A percentile compares a stretch with the other conserved stretches of the same genome.
Evolutionary conservation across 2,329 filamentous ascomycete species (phyloP).

Genomic region (Mollisia scopiformis): DNA sequence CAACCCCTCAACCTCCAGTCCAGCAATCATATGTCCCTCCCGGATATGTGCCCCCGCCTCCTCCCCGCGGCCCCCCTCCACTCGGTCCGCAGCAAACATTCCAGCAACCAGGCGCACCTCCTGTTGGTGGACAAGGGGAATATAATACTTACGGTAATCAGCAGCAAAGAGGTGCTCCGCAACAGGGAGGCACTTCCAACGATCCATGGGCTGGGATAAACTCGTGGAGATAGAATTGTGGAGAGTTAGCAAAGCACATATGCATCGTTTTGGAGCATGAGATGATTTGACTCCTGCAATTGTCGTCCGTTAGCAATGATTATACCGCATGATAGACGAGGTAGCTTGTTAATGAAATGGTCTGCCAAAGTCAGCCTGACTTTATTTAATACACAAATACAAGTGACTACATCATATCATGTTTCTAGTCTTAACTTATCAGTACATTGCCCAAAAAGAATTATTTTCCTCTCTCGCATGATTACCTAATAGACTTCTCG

Average conservation of each 20-base stretch:
- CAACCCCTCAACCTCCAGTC: conserved; percentile 36
- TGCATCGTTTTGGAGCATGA: conserved; percentile 17
- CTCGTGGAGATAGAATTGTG: conserved; percentile 29
- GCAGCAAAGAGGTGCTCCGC: conserved; percentile 34
- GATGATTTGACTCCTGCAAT: conserved; percentile 5
- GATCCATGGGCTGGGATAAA: conserved; percentile 72
- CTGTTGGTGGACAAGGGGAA: conserved; percentile 53
- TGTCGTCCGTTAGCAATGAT: background rate
- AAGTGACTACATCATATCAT: background rate
- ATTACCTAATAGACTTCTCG: background rate
- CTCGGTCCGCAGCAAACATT: conserved; percentile 54
- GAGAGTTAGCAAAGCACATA: conserved; percentile 4
- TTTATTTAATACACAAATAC: background rate
- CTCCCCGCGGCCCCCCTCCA: conserved; percentile 65
- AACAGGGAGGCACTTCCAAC: conserved; percentile 32
- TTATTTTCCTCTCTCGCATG: background rate
- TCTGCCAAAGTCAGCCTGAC: background rate
- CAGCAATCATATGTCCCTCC: conserved; percentile 54
- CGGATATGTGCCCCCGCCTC: conserved; percentile 69
- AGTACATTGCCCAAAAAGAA: background rate
- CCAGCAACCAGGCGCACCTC: conserved; percentile 41
- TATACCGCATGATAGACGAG: background rate
- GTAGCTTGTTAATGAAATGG: background rate
- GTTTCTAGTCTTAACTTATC: no score
- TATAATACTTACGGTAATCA: conserved; percentile 56